phyloP scores from a whole-genome alignment of 2,329 filamentous ascomycete genomes.

The Colletotrichum sp. region DNA sequence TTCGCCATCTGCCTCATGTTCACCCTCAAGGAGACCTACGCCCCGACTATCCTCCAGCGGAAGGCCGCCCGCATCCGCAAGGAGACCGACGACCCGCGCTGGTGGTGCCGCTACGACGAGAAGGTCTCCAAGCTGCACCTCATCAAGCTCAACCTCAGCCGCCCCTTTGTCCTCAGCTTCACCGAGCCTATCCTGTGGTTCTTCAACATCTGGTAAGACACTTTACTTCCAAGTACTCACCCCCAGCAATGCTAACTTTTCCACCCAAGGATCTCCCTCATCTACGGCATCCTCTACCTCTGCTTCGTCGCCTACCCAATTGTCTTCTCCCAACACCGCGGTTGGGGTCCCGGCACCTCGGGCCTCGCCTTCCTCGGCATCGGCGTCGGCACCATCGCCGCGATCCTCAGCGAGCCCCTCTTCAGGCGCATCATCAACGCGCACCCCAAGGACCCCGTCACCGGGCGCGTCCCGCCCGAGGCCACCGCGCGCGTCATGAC shows the following conservation, averaged over 20 bases:
- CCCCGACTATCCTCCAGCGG: slow-evolving; percentile 70
- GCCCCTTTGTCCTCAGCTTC: slow-evolving; percentile 78
- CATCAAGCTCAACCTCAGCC: slow-evolving; percentile 75
- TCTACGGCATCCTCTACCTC: slow-evolving; percentile 87
- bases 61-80: slow-evolving; percentile 70
- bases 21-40: slow-evolving; percentile 77
- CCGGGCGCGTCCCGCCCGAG: slow-evolving; percentile 77
- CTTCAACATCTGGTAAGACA: slow-evolving; percentile 66
- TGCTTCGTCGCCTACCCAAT: slow-evolving; percentile 92
- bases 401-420: slow-evolving; percentile 71
- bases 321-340: slow-evolving; percentile 76
- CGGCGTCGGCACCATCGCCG: slow-evolving; percentile 67
- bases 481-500: slow-evolving; percentile 82
- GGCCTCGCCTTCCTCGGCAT: slow-evolving; percentile 81
- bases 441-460: slow-evolving; percentile 76
- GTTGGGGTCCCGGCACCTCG: slow-evolving; percentile 76
- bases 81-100: slow-evolving; percentile 73
- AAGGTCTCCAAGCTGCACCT: slow-evolving; percentile 68
- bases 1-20: slow-evolving; percentile 64
- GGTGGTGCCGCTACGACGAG: slow-evolving; percentile 83
- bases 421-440: slow-evolving; percentile 79
- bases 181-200: slow-evolving; percentile 84
- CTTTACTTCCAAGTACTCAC: slow-evolving; percentile 16
- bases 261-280: slow-evolving; percentile 68
- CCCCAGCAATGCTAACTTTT: neutral